Percentiles rank a stretch among this genome's conserved stretches.
Conservation (phyloP, 2,329 filamentous ascomycete genomes). For the Fusarium sp. region DNA sequence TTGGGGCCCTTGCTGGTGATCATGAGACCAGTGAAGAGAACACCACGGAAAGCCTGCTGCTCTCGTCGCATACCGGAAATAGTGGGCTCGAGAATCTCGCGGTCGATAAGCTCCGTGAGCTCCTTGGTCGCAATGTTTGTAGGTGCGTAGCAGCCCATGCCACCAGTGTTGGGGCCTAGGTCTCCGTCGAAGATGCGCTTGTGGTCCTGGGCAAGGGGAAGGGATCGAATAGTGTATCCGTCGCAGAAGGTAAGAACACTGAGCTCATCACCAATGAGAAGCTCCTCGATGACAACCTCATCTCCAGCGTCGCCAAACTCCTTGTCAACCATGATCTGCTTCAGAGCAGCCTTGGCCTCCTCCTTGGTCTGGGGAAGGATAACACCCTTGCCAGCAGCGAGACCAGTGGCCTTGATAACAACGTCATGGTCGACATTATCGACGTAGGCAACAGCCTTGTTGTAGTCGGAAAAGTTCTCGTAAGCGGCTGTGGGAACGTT, state of each 20-base stretch:
- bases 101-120: slow-evolving; percentile 82
- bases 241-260: slow-evolving; percentile 94
- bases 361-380: slow-evolving; percentile 86
- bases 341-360: slow-evolving; percentile 84
- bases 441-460: slow-evolving; percentile 79
- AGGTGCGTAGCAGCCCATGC: slow-evolving; percentile 98
- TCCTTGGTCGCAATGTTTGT: slow-evolving; percentile 82
- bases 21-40: slow-evolving; percentile 93
- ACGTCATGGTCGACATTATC: slow-evolving; percentile 78
- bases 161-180: slow-evolving; percentile 91
- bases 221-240: slow-evolving; percentile 83
- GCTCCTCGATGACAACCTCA: slow-evolving; percentile 96
- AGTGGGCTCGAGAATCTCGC: slow-evolving; percentile 88
- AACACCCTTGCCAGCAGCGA: slow-evolving; percentile 96
- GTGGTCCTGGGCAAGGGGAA: slow-evolving; percentile 95
- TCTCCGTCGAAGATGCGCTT: slow-evolving; percentile 95
- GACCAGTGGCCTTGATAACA: slow-evolving; percentile 93
- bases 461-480: slow-evolving; percentile 86
- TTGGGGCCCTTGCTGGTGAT: slow-evolving; percentile 84
- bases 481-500: slow-evolving; percentile 92
- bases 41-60: slow-evolving; percentile 77
- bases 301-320: slow-evolving; percentile 89
- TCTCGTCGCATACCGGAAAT: slow-evolving; percentile 90
- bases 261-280: slow-evolving; percentile 89
- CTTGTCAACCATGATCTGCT: slow-evolving; percentile 89